A percentile compares a stretch with the other conserved stretches of the same genome.
Conservation (phyloP, 208 protist genomes). For the Leishmania braziliensis region DNA sequence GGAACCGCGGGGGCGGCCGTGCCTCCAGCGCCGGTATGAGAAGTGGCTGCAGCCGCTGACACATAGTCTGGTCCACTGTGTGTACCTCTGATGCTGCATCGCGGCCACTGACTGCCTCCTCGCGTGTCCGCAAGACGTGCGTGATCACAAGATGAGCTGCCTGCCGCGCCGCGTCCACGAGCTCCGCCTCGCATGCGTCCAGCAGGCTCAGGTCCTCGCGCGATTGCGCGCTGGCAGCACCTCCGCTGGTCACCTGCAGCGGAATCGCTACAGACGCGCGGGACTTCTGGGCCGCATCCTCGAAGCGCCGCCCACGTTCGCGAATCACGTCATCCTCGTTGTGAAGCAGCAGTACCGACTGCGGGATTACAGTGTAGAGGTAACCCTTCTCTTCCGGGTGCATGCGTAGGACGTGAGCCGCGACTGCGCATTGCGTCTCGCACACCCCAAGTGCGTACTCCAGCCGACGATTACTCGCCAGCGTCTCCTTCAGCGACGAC, state of each 20-base stretch:
- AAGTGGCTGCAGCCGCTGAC: conserved; percentile 23
- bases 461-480: neutral
- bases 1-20: conserved; percentile 17
- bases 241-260: conserved; percentile 9
- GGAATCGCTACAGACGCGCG: conserved; percentile 24
- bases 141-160: conserved; percentile 37
- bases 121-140: conserved; percentile 22
- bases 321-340: conserved; percentile 65
- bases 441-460: conserved; percentile 28
- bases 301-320: conserved; percentile 62
- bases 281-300: conserved; percentile 27
- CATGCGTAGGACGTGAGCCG: conserved; percentile 31
- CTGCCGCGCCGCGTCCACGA: conserved; percentile 39
- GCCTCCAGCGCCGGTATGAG: neutral
- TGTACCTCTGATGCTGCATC: conserved; percentile 35
- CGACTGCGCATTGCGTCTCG: conserved; percentile 36
- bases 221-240: neutral
- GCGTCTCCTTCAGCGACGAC: neutral
- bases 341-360: conserved; percentile 71
- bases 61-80: conserved; percentile 26
- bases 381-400: conserved; percentile 17
- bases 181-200: conserved; percentile 35
- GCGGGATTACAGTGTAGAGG: conserved; percentile 61
- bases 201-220: conserved; percentile 24
- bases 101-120: neutral